These are phyloP conservation scores for Thalia dealbata DNA, from an alignment of 176 grass and related monocot genomes.

Conservation along the genomic window DNA sequence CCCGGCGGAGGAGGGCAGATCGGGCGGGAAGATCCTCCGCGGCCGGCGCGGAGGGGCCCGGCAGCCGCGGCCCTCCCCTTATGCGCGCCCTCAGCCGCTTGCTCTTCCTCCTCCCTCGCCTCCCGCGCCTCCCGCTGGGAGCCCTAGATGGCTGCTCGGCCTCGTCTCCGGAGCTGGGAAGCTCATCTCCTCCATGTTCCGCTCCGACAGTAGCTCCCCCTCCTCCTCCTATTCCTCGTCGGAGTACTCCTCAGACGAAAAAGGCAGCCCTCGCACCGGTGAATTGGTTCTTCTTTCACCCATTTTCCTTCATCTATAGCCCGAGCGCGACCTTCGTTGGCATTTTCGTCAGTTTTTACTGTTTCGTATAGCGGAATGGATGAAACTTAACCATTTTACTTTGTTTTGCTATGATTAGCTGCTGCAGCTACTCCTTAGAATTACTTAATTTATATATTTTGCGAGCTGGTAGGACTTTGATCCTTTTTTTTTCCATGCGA, in stretches of 20 bases:
- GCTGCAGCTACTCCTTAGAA: neutral
- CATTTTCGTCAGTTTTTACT: neutral
- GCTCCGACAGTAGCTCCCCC: neutral
- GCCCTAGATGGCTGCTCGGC: conserved; percentile 53
- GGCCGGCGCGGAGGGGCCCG: conserved; percentile 29
- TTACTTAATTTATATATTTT: neutral
- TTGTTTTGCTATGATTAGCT: neutral
- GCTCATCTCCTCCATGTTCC: conserved; percentile 42
- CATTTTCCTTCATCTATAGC: neutral
- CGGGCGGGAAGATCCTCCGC: conserved; percentile 29
- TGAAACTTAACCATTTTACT: neutral
- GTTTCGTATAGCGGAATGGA: neutral
- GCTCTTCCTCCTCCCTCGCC: neutral
- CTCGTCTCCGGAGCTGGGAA: conserved; percentile 50
- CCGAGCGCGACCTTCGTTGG: neutral
- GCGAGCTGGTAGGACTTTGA: neutral
- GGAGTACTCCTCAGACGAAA: conserved; percentile 29
- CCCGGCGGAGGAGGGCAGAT: conserved; percentile 35
- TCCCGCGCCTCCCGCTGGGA: conserved; percentile 13
- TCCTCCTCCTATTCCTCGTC: conserved; percentile 29
- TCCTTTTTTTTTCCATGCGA: neutral
- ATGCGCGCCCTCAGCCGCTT: conserved; percentile 1
- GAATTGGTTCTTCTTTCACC: conserved; percentile 13
- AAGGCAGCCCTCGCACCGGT: conserved; percentile 10
- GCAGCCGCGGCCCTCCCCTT: conserved; percentile 16